Percentiles rank a stretch among this genome's conserved stretches.
These are phyloP conservation scores for Phylloporus sp. DNA, from an alignment of 768 basidiomycete species.

Conservation along the genomic window DNA sequence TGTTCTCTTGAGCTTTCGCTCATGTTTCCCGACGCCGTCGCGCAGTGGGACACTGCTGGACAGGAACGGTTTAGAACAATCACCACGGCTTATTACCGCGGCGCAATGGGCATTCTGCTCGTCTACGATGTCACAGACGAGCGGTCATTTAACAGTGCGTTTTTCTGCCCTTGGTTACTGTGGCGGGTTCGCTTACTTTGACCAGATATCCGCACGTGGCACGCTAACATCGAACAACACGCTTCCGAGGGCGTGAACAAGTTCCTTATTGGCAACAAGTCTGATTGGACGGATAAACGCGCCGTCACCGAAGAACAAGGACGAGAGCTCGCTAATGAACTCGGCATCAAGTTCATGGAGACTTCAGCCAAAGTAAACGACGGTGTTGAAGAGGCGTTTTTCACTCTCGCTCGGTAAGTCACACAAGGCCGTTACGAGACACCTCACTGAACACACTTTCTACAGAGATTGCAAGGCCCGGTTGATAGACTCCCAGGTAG, in stretches of 20 bases:
- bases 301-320: slow-evolving; percentile 91
- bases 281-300: slow-evolving; percentile 96
- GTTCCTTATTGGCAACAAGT: slow-evolving; percentile 98
- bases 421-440: neutral
- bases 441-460: neutral
- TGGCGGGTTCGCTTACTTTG: neutral
- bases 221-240: slow-evolving; percentile 96
- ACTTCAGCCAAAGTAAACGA: slow-evolving; percentile 97
- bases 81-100: slow-evolving; percentile 98
- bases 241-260: slow-evolving; percentile 99
- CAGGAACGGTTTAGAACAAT: slow-evolving; percentile 99
- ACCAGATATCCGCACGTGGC: slow-evolving; percentile 97
- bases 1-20: neutral
- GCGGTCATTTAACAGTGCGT: slow-evolving; percentile 89
- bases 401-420: slow-evolving; percentile 87
- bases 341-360: slow-evolving; percentile 97
- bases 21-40: neutral
- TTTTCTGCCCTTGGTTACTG: slow-evolving; percentile 23
- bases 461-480: slow-evolving; percentile 94
- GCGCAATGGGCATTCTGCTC: slow-evolving; percentile 96
- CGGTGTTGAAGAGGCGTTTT: slow-evolving; percentile 98
- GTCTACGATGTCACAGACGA: slow-evolving; percentile 99
- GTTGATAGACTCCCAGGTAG: slow-evolving; percentile 90
- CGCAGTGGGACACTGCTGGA: slow-evolving; percentile 97
- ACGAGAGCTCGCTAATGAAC: slow-evolving; percentile 84